Evolutionary conservation across 768 basidiomycete species (phyloP).

Genomic region (Amanita subjunquillea): DNA sequence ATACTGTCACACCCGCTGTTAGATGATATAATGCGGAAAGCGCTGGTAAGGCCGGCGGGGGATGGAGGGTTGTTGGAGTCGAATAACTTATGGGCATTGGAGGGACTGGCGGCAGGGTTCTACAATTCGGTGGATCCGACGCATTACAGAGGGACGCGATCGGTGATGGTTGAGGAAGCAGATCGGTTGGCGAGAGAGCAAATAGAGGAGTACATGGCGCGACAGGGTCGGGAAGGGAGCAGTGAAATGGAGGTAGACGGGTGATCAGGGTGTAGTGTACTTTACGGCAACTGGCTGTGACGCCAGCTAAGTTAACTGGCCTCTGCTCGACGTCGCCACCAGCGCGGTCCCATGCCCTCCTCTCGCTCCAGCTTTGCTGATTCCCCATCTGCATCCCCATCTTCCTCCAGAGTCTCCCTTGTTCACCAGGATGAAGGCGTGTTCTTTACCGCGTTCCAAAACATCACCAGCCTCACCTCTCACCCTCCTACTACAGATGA

Average conservation of each 20-base stretch:
- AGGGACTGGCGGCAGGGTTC: slow-evolving; percentile 58
- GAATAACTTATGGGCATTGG: slow-evolving; percentile 59
- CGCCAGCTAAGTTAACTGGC: no score
- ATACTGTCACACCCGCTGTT: slow-evolving; percentile 60
- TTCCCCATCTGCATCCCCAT: slow-evolving; percentile 20
- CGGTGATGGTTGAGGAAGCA: slow-evolving; percentile 54
- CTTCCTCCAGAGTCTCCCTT: slow-evolving; percentile 47
- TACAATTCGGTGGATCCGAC: slow-evolving; percentile 65
- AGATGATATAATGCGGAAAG: slow-evolving; percentile 25
- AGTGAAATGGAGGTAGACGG: slow-evolving; percentile 12
- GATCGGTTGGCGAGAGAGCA: slow-evolving; percentile 35
- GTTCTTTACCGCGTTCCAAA: slow-evolving; percentile 10
- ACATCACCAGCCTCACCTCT: slow-evolving; percentile 8
- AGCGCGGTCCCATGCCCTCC: slow-evolving; percentile 6
- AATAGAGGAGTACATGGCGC: slow-evolving; percentile 29
- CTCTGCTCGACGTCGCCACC: slow-evolving; percentile 2
- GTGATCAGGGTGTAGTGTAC: neutral
- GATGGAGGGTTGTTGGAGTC: slow-evolving; percentile 26
- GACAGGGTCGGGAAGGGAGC: slow-evolving; percentile 12
- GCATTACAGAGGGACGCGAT: slow-evolving; percentile 39
- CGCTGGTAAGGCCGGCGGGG: slow-evolving; percentile 22
- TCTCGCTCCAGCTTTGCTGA: neutral
- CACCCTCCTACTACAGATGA: slow-evolving; percentile 40
- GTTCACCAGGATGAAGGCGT: slow-evolving; percentile 57
- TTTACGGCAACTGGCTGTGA: neutral